A percentile compares a stretch with the other conserved stretches of the same genome.
Conservation (phyloP, 2,329 filamentous ascomycete species). For the Scedosporium dehoogii region DNA sequence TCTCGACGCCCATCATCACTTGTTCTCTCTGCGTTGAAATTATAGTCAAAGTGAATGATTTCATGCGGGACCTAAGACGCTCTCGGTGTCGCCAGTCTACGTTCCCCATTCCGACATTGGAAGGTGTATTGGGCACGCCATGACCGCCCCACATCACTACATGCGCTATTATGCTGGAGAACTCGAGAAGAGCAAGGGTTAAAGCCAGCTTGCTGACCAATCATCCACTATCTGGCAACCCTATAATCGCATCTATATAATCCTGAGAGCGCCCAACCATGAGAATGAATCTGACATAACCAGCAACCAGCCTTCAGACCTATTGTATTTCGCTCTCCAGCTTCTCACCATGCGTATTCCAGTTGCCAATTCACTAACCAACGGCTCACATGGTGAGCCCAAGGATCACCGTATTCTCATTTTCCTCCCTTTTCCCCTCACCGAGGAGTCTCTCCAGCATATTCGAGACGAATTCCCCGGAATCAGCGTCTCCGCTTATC, state of each 20-base stretch:
- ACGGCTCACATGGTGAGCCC: neutral
- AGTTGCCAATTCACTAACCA: neutral
- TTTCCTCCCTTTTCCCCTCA: conserved; percentile 21
- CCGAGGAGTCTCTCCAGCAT: conserved; percentile 22
- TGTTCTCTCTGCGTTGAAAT: too few relatives aligned
- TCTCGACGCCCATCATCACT: too few relatives aligned
- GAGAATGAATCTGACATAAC: neutral
- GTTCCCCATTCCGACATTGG: too few relatives aligned
- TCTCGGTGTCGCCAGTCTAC: too few relatives aligned
- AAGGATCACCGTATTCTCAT: conserved; percentile 23
- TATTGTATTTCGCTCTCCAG: neutral
- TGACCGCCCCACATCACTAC: neutral
- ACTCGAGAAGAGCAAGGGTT: neutral
- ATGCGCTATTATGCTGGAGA: neutral
- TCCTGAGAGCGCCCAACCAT: neutral
- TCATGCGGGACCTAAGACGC: too few relatives aligned
- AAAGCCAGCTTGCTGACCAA: neutral
- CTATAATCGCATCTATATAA: too few relatives aligned
- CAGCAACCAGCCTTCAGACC: neutral
- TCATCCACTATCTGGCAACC: neutral
- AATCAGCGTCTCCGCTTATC: conserved; percentile 26
- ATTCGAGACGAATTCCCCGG: conserved; percentile 31
- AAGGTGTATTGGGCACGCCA: neutral
- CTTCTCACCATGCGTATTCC: neutral
- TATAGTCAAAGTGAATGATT: too few relatives aligned